These are phyloP conservation scores for Ceratorhiza oryzae-sativae DNA, from an alignment of 1,284 basidiomycete species.

Conservation along the genomic window DNA sequence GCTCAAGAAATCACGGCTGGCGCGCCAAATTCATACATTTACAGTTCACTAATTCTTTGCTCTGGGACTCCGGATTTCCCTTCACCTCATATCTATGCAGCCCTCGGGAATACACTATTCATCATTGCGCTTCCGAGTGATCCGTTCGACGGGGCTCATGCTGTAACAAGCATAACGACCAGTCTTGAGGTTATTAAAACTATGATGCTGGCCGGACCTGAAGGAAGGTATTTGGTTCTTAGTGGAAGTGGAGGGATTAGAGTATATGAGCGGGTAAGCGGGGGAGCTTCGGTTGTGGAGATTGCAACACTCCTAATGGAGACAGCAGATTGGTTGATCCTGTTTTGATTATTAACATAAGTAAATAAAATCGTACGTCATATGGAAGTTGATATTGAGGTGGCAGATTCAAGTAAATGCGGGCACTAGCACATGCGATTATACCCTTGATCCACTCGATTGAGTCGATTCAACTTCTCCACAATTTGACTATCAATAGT, in stretches of 20 bases:
- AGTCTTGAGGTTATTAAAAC: not conserved
- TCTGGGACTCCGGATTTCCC: not conserved
- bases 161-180: not conserved
- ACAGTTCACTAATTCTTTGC: not conserved
- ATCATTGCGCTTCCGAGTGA: slow-evolving; percentile 7
- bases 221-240: slow-evolving; percentile 1
- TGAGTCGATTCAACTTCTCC: too few species aligned
- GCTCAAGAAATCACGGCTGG: not conserved
- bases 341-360: too few species aligned
- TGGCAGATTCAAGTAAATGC: too few species aligned
- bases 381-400: too few species aligned
- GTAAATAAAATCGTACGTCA: too few species aligned
- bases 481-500: too few species aligned
- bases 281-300: slow-evolving; percentile 4
- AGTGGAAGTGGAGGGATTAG: slow-evolving; percentile 1
- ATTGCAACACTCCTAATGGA: not conserved
- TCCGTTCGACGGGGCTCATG: not conserved
- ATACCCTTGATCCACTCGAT: too few species aligned
- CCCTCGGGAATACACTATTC: not conserved
- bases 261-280: not conserved
- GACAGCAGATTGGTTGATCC: not conserved
- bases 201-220: not conserved
- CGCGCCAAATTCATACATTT: not conserved
- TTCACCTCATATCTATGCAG: slow-evolving; percentile 1
- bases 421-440: too few species aligned